These are phyloP conservation scores for Aleurites moluccanus DNA, from an alignment of 441 rosid genomes.

Conservation along the genomic window DNA sequence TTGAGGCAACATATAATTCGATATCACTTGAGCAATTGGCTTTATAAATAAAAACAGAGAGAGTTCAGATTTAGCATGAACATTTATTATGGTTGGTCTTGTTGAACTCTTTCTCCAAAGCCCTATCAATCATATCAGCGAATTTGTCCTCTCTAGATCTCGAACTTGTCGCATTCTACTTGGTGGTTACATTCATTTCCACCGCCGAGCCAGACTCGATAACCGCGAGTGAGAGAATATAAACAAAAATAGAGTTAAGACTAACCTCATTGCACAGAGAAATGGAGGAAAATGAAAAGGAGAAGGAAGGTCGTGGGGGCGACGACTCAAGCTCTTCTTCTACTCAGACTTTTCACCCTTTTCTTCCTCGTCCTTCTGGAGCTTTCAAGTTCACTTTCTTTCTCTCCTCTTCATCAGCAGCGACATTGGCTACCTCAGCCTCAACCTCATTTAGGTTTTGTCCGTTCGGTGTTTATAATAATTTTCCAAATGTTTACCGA, in stretches of 20 bases:
- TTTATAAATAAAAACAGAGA: slow-evolving; percentile 11
- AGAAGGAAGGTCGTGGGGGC: too few species aligned
- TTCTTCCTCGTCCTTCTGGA: slow-evolving; percentile 81
- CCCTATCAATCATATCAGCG: slow-evolving; percentile 90
- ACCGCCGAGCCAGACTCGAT: slow-evolving; percentile 31
- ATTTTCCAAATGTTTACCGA: slow-evolving; percentile 27
- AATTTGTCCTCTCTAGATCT: slow-evolving; percentile 79
- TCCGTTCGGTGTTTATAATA: slow-evolving; percentile 33
- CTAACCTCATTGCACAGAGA: too few species aligned
- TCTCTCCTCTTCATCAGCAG: slow-evolving; percentile 12
- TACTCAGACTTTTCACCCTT: slow-evolving; percentile 67
- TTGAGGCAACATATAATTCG: too few species aligned
- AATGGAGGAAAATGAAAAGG: too few species aligned
- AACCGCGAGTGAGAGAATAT: too few species aligned
- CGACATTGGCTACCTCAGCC: background rate
- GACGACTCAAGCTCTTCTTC: too few species aligned
- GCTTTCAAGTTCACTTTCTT: slow-evolving; percentile 28
- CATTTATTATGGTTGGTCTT: slow-evolving; percentile 81
- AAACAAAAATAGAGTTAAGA: too few species aligned
- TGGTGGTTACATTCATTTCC: slow-evolving; percentile 61
- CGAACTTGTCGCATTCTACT: slow-evolving; percentile 44
- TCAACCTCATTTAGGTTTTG: slow-evolving; percentile 17
- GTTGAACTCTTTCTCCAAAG: too few species aligned
- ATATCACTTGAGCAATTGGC: too few species aligned
- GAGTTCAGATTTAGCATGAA: slow-evolving; percentile 57